phyloP scores from a whole-genome alignment of 2,329 filamentous ascomycete species.

The Periconia sp. region DNA sequence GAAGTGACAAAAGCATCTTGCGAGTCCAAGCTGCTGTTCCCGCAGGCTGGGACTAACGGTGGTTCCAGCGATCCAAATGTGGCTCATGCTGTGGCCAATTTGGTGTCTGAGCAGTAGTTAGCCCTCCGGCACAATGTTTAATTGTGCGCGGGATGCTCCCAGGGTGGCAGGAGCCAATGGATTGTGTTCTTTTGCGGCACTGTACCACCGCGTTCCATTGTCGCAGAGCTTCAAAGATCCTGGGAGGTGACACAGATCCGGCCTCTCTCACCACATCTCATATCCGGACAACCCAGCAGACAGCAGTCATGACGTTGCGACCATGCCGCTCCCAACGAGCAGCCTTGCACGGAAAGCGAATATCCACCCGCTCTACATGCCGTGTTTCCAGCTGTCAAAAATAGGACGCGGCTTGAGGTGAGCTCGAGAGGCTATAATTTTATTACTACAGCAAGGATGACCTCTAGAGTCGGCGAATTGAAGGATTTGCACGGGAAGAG shows the following conservation, averaged over 20 bases:
- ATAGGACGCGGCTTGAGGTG: constrained; percentile 16
- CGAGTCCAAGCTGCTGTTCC: constrained; percentile 36
- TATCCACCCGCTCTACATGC: constrained; percentile 1
- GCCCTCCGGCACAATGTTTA: constrained; percentile 20
- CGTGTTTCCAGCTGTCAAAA: constrained; percentile 9
- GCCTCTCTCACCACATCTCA: no score
- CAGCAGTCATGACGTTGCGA: constrained; percentile 14
- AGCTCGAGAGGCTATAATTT: constrained; percentile 16
- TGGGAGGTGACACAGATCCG: no score
- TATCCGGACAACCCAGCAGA: no score
- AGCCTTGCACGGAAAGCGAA: constrained; percentile 17
- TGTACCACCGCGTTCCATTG: constrained; percentile 14
- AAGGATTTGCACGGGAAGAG: constrained; percentile 30
- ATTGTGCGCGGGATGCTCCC: constrained; percentile 12
- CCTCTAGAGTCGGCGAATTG: constrained; percentile 10
- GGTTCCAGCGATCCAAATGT: constrained; percentile 41
- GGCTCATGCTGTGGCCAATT: constrained; percentile 39
- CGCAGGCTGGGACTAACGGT: constrained; percentile 43
- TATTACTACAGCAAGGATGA: constrained; percentile 22
- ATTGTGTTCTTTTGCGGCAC: constrained; percentile 5
- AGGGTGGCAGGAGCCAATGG: constrained; percentile 14
- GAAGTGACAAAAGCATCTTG: constrained; percentile 13
- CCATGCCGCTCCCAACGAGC: constrained; percentile 18
- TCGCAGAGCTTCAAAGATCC: no score
- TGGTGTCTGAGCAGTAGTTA: constrained; percentile 25